Evolutionary conservation across 495 filamentous ascomycete genomes (phyloP).

Genomic region (Xylaria cubensis): DNA sequence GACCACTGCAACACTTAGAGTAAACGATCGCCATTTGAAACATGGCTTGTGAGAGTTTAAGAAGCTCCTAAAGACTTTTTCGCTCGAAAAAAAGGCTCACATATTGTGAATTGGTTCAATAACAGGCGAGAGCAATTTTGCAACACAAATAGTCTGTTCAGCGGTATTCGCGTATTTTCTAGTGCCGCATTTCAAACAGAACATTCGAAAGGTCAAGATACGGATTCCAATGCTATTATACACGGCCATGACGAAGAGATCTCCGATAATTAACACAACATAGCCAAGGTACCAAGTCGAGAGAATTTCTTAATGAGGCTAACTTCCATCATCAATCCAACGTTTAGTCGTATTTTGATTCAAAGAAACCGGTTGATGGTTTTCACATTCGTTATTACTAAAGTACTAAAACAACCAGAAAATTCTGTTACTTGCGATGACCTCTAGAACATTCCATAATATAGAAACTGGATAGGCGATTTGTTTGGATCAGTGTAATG

Average conservation of each 20-base stretch:
- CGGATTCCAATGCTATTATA: constrained; percentile 55
- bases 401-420: neutral
- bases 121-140: too few relatives aligned
- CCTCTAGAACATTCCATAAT: neutral
- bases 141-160: too few relatives aligned
- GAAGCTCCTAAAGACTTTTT: too few relatives aligned
- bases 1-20: constrained; percentile 67
- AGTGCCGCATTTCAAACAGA: too few relatives aligned
- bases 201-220: too few relatives aligned
- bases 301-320: neutral
- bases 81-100: too few relatives aligned
- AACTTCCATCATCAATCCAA: neutral
- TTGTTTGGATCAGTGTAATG: too few relatives aligned
- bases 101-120: neutral
- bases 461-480: neutral
- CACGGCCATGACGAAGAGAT: constrained; percentile 39
- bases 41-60: too few relatives aligned
- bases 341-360: neutral
- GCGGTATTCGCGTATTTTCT: too few relatives aligned
- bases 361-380: neutral
- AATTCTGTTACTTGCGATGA: neutral
- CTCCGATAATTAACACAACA: constrained; percentile 25
- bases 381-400: neutral
- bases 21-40: constrained; percentile 36
- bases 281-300: neutral